Conservation (phyloP, 2,329 filamentous ascomycete species). For the Fusarium sulawesiense region DNA sequence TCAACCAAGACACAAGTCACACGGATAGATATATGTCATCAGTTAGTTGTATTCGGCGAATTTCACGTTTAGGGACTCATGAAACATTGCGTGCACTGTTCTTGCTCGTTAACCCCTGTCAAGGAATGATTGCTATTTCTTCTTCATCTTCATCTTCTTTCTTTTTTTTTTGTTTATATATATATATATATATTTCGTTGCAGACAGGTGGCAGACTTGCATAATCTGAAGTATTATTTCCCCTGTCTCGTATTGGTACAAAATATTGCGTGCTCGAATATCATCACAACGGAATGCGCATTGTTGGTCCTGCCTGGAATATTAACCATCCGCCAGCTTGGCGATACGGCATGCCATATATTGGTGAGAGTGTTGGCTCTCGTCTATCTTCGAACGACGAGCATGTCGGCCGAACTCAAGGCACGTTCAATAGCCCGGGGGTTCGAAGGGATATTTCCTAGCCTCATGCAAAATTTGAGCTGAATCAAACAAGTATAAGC, state of each 20-base stretch:
- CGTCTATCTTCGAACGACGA: background rate
- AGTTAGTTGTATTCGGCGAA: background rate
- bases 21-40: background rate
- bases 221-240: background rate
- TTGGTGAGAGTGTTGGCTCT: background rate
- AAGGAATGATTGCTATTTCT: background rate
- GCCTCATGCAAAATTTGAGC: constrained; percentile 26
- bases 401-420: background rate
- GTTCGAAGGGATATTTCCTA: background rate
- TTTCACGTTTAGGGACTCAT: background rate
- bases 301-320: background rate
- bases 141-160: too few species aligned
- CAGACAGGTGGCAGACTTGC: background rate
- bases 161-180: too few species aligned
- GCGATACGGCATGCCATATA: background rate
- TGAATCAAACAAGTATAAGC: constrained; percentile 45
- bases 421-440: background rate
- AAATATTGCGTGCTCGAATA: background rate
- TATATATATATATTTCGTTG: background rate
- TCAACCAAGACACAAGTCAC: background rate
- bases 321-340: background rate
- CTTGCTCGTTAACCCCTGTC: background rate
- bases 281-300: background rate
- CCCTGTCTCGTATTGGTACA: background rate
- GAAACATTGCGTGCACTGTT: background rate